phyloP scores from a whole-genome alignment of 306 rosid genomes.

The Rubus idaeus region DNA sequence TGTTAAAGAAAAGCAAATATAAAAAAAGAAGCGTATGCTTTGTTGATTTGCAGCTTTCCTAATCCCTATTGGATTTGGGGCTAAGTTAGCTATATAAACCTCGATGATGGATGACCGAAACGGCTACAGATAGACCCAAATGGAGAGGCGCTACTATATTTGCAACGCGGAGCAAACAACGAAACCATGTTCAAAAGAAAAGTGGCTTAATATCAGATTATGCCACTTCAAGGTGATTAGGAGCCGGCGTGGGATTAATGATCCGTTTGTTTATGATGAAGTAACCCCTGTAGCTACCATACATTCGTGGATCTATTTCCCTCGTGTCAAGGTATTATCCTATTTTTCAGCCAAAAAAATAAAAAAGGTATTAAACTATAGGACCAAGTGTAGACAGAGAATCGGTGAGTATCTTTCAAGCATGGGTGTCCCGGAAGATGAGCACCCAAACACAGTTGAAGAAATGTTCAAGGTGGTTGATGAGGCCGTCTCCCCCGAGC shows the following conservation, averaged over 20 bases:
- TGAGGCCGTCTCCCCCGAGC: neutral
- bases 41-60: too few species aligned
- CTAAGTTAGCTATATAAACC: neutral
- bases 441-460: neutral
- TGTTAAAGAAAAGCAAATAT: too few species aligned
- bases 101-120: neutral
- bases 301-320: too few species aligned
- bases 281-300: neutral
- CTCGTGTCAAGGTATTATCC: neutral
- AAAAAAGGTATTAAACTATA: neutral
- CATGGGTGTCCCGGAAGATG: neutral
- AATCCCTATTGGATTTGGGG: neutral
- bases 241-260: neutral
- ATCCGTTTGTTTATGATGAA: neutral
- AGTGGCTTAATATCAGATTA: neutral
- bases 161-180: neutral
- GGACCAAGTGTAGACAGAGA: neutral
- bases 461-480: neutral
- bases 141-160: neutral
- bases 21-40: too few species aligned
- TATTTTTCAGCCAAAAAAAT: neutral
- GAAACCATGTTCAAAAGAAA: neutral
- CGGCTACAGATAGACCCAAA: neutral
- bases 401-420: neutral
- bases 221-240: neutral